A percentile compares a stretch with the other conserved stretches of the same genome.
These are phyloP conservation scores for Nematocida major DNA, from an alignment of 371 early-diverging fungal species.

Conservation along the genomic window DNA sequence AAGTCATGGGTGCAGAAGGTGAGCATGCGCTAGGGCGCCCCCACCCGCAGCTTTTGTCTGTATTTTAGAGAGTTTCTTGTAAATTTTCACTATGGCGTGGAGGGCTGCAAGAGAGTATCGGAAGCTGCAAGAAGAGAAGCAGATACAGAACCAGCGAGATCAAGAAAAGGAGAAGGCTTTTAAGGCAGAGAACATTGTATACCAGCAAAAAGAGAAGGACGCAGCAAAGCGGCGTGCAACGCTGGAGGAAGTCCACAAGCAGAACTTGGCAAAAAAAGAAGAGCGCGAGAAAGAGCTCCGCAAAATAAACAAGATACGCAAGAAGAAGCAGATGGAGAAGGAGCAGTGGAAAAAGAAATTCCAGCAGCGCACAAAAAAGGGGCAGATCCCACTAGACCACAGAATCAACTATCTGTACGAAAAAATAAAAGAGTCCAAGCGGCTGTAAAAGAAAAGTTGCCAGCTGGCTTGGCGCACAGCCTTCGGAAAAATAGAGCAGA, in stretches of 20 bases:
- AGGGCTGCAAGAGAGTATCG: not conserved
- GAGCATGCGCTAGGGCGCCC: not conserved
- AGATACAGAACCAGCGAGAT: not conserved
- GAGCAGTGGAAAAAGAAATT: conserved; percentile 37
- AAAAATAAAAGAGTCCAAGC: conserved; percentile 26
- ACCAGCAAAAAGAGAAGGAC: not conserved
- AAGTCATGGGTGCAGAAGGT: conserved; percentile 69
- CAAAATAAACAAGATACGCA: not conserved
- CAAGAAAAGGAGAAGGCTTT: not conserved
- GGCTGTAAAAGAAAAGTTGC: too few species aligned
- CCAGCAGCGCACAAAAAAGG: conserved; percentile 36
- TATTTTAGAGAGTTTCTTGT: not conserved
- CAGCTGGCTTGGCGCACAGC: too few species aligned
- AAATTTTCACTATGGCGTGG: not conserved
- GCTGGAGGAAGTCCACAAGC: conserved; percentile 24
- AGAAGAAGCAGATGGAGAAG: conserved; percentile 23
- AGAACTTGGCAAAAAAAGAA: conserved; percentile 15
- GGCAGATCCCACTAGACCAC: conserved; percentile 44
- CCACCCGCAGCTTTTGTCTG: not conserved
- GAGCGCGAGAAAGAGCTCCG: not conserved
- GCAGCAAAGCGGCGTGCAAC: not conserved
- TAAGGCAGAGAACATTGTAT: not conserved
- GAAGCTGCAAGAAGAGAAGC: not conserved
- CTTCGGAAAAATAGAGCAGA: not conserved
- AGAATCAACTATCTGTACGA: conserved; percentile 19